A percentile compares a stretch with the other conserved stretches of the same genome.
phyloP scores from a whole-genome alignment of 257 asterid genomes.

The Fraxinus cuspidata region DNA sequence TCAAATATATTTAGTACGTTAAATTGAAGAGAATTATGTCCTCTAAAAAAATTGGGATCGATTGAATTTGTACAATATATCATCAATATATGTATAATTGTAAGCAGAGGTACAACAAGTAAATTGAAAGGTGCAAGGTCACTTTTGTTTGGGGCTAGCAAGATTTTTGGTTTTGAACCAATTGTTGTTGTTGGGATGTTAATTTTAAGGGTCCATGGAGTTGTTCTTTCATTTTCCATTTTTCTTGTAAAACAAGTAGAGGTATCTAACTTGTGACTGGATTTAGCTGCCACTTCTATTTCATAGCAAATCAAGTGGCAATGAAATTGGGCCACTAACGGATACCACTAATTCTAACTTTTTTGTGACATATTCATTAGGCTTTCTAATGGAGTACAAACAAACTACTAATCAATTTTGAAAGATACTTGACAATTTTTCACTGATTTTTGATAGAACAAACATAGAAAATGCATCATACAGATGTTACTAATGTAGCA shows the following conservation, averaged over 20 bases:
- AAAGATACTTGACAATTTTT: too few species aligned
- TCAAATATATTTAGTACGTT: too few species aligned
- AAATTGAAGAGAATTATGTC: too few species aligned
- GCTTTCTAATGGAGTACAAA: neutral
- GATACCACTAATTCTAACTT: neutral
- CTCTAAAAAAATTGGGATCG: neutral
- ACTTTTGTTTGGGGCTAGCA: neutral
- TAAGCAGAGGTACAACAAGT: neutral
- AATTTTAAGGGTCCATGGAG: neutral
- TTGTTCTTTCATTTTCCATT: neutral
- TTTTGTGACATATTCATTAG: too few species aligned
- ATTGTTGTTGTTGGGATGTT: neutral
- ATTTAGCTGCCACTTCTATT: neutral
- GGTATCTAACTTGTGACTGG: neutral
- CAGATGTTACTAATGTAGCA: too few species aligned
- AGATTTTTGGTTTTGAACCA: neutral
- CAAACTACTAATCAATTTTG: too few species aligned
- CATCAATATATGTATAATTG: neutral
- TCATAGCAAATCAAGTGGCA: neutral
- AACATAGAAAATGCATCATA: too few species aligned
- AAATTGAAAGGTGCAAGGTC: neutral
- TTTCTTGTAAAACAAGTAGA: neutral
- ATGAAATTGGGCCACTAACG: neutral
- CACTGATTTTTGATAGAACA: too few species aligned
- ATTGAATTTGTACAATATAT: too few species aligned